These are phyloP conservation scores for Microstroma glucosiphilum DNA, from an alignment of 1,284 basidiomycete genomes.

Conservation along the genomic window DNA sequence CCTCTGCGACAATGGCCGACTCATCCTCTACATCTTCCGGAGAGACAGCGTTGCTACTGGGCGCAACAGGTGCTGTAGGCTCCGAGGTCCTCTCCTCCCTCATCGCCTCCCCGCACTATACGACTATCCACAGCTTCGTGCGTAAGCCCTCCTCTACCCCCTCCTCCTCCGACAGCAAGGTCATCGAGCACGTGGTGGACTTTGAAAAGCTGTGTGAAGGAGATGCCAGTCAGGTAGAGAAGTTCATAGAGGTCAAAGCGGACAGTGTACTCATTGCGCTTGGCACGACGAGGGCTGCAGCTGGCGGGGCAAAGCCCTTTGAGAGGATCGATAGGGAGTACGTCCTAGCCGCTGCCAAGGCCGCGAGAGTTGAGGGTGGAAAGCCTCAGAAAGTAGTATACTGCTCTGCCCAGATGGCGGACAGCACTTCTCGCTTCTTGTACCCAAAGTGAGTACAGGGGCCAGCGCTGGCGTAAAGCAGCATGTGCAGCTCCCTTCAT, in stretches of 20 bases:
- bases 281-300: conserved; percentile 47
- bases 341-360: conserved; percentile 64
- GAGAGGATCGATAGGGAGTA: conserved; percentile 69
- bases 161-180: conserved; percentile 31
- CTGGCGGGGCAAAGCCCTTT: conserved; percentile 62
- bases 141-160: conserved; percentile 55
- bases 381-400: conserved; percentile 63
- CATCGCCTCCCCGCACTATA: conserved; percentile 16
- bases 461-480: background rate
- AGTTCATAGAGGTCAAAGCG: conserved; percentile 16
- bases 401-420: conserved; percentile 56
- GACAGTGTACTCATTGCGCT: conserved; percentile 26
- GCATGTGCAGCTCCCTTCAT: too few relatives aligned
- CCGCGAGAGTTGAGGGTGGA: conserved; percentile 55
- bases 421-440: conserved; percentile 28
- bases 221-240: conserved; percentile 4
- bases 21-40: background rate
- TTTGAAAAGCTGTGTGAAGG: conserved; percentile 20
- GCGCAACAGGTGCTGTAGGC: conserved; percentile 36
- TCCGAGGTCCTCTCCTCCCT: conserved; percentile 25
- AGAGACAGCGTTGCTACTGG: conserved; percentile 11
- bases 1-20: too few relatives aligned
- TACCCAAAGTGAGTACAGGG: conserved; percentile 9
- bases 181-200: conserved; percentile 25
- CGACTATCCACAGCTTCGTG: conserved; percentile 63